A percentile compares a stretch with the other conserved stretches of the same genome.
Conservation (phyloP, 441 rosid species). For the Erodium chrysanthum region DNA sequence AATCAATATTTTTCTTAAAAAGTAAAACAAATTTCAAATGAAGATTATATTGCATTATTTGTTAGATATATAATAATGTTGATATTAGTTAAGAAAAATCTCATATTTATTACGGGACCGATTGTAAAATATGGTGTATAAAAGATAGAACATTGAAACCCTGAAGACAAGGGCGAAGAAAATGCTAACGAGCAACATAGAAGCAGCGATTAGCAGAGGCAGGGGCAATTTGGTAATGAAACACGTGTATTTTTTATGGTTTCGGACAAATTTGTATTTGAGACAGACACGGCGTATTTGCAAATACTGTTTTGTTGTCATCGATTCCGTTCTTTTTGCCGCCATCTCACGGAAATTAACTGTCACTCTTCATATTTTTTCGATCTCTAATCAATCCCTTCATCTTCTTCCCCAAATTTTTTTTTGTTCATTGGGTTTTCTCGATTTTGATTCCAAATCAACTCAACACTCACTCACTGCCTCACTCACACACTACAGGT, state of each 20-base stretch:
- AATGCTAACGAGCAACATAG: too few relatives aligned
- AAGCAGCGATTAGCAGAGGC: too few relatives aligned
- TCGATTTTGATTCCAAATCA: background rate
- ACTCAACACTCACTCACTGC: slow-evolving; percentile 3
- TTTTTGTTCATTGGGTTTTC: background rate
- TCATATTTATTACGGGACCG: too few relatives aligned
- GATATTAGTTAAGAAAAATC: too few relatives aligned
- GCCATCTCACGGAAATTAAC: background rate
- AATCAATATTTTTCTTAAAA: too few relatives aligned
- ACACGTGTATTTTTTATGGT: background rate
- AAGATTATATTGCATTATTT: too few relatives aligned
- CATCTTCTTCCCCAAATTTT: slow-evolving; percentile 7
- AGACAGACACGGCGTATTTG: background rate
- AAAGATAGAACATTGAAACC: too few relatives aligned
- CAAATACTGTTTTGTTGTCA: background rate
- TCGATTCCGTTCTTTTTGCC: slow-evolving; percentile 1
- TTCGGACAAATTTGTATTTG: background rate
- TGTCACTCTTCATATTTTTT: background rate
- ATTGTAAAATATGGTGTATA: too few relatives aligned
- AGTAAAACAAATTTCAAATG: too few relatives aligned
- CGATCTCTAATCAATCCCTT: background rate
- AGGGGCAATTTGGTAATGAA: too few relatives aligned
- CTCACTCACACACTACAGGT: slow-evolving; percentile 1
- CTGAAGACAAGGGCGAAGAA: too few relatives aligned
- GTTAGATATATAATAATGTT: too few relatives aligned